Evolutionary conservation across 768 basidiomycete species (phyloP), one percentile per base, ranked within the genome.

Genomic region (Rhodotorula kratochvilovae): DNA sequence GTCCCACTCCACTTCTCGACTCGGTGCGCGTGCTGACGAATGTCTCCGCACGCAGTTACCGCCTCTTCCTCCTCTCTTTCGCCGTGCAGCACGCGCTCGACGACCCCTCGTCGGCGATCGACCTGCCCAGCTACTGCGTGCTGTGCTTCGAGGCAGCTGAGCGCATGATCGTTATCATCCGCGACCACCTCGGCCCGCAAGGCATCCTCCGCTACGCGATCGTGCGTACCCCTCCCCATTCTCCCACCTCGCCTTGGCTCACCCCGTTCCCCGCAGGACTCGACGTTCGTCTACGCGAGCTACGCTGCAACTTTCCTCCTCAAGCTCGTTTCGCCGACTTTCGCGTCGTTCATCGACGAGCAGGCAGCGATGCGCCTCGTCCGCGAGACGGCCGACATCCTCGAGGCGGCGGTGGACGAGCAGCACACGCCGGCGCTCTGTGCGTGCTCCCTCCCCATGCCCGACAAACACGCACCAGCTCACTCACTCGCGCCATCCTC

Each of bases 51-150:
- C 33, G 35, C 61, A 64, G 62, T 67, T 75, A 75, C 46, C 64
- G 74, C 31, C 85, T 99, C 62, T 90, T 96, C 48, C 82, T 97
- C 68, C 93, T 96, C 79, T 95, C 94, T 2, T 99, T 99, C 76
- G 95, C 95, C 19, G 84, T 99, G 54, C 94, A 99, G 80, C 90
- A 95, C 78, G 92, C 95, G n/a, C 82, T 97, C 66, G 94, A 95
- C 80, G 85, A 86, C 29, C 43, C 56, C 1, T 61, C 65, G 1
- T 56, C 68, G 3, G 31, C 55, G 15, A 66, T 76, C 57, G 72
- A 76, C 61, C 61, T 73, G n/a, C 67, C 71, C 12, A 50, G 46
- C 35, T 73, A 73, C 67, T 76, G 69, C 50, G 69, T 71, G 2
- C 36, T 76, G 16, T 76, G 75, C 62, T 76, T 67, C 59, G 69